Evolutionary conservation across 306 rosid species (phyloP), one percentile per base, ranked within the genome.

Genomic region (Casuarina cunninghamiana): DNA sequence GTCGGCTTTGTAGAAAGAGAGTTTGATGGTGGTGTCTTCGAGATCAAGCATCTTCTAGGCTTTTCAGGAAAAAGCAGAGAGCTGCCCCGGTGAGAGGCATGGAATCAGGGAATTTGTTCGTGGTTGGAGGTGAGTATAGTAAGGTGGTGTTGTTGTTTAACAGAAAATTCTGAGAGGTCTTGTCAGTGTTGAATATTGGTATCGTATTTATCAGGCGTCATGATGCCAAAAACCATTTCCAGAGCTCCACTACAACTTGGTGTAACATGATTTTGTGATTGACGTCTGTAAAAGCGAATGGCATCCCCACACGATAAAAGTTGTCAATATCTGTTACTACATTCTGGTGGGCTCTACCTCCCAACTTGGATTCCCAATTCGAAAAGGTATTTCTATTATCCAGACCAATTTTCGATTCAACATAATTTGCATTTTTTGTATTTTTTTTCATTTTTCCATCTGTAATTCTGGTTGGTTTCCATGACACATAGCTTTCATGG

Each of bases 191-290:
- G 65, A 81, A 42, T 74, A 82, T 77, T 19, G 58, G 35, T 57
- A 26, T 26, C 32, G 32, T 26, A 26, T 61, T 44, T 74, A 67
- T 78, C 43, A 71, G 69, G 21, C 49, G 16, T 71, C 5, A 38
- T 9, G 77, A 77, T 82, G 76, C 84, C 80, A 55, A 73, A 75
- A 79, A 26, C 32, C 77, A 82, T 79, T 71, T 77, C 72, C 82
- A 78, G 81, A 69, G 54, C 82, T 86, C 86, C 96, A 87, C 86
- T 80, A 79, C 86, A 79, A 87, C 72, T 84, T 88, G 92, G 80
- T 74, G 78, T 48, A 38, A 71, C 75, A 79, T 84, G 74, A 42
- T 76, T 39, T 77, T 58, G 46, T 77, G 79, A 85, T 85, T 71
- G 83, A 81, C 77, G 75, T 67, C 50, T 58, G 79, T 75, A 69